phyloP scores from a whole-genome alignment of 2,329 filamentous ascomycete genomes.

The Diaporthe amygdali region DNA sequence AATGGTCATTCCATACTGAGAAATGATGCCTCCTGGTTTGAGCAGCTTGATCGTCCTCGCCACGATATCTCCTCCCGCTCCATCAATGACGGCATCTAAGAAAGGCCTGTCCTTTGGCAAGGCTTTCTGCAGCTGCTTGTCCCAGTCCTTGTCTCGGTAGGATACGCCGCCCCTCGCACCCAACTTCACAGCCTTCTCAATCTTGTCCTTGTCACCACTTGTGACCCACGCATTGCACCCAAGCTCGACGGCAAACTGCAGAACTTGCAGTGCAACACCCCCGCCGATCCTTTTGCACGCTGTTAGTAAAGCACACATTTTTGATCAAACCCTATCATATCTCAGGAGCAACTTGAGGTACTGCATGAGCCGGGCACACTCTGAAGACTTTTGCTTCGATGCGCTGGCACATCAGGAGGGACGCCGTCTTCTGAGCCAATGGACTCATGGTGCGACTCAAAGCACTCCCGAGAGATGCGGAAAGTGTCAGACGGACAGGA shows the following conservation, averaged over 20 bases:
- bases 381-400: too few relatives aligned
- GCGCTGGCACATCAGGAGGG: background rate
- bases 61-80: constrained; percentile 87
- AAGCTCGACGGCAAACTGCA: constrained; percentile 78
- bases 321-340: background rate
- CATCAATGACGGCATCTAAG: constrained; percentile 86
- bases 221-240: constrained; percentile 85
- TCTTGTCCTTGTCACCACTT: constrained; percentile 75
- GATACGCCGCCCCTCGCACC: constrained; percentile 83
- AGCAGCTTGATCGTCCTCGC: constrained; percentile 70
- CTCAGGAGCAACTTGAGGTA: background rate
- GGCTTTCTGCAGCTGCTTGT: constrained; percentile 70
- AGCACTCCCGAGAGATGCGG: background rate
- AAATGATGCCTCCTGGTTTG: constrained; percentile 83
- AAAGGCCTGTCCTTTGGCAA: constrained; percentile 71
- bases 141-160: constrained; percentile 83
- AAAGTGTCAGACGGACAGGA: background rate
- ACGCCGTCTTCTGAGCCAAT: background rate
- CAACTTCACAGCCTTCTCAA: constrained; percentile 71
- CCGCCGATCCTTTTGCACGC: constrained; percentile 70
- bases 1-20: constrained; percentile 90
- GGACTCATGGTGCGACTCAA: background rate
- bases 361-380: background rate
- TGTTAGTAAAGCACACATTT: background rate
- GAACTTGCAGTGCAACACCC: constrained; percentile 82